These are phyloP conservation scores for Fusarium metavorans DNA, from an alignment of 2,329 filamentous ascomycete species.

Conservation along the genomic window DNA sequence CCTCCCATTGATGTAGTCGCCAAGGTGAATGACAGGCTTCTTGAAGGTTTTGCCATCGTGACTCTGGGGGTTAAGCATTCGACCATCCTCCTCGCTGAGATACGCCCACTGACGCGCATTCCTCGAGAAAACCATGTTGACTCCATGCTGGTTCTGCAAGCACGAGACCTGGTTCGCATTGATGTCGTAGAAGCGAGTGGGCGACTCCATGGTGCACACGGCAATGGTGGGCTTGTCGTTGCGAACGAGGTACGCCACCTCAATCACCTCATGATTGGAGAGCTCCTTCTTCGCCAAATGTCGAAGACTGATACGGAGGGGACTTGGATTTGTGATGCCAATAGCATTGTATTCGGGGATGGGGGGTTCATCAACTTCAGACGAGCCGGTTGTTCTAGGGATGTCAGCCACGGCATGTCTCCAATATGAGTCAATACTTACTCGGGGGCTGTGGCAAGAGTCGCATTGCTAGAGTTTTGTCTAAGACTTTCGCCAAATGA, in stretches of 20 bases:
- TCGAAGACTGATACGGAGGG: constrained; percentile 39
- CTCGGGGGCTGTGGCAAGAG: constrained; percentile 18
- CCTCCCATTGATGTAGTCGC: constrained; percentile 41
- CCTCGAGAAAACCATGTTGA: constrained; percentile 39
- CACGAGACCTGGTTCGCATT: constrained; percentile 35
- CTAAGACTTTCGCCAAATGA: not conserved
- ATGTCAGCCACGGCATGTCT: not conserved
- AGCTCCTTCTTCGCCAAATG: constrained; percentile 45
- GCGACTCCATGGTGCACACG: constrained; percentile 41
- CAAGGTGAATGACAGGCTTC: constrained; percentile 38
- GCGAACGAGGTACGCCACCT: constrained; percentile 38
- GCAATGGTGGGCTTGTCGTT: constrained; percentile 35
- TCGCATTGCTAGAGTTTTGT: constrained; percentile 16
- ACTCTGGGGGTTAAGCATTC: constrained; percentile 30
- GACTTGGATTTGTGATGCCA: constrained; percentile 41
- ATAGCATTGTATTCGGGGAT: constrained; percentile 45
- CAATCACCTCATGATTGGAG: constrained; percentile 40
- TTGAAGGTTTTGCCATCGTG: constrained; percentile 40
- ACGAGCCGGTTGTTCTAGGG: constrained; percentile 37
- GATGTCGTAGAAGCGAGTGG: constrained; percentile 43
- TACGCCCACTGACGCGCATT: constrained; percentile 43
- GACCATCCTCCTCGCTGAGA: constrained; percentile 40
- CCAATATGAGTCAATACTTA: constrained; percentile 4
- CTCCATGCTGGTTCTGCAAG: constrained; percentile 40
- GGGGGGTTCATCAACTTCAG: constrained; percentile 34